Conservation (phyloP, 2,329 filamentous ascomycete genomes). For the Setomelanomma holmii region DNA sequence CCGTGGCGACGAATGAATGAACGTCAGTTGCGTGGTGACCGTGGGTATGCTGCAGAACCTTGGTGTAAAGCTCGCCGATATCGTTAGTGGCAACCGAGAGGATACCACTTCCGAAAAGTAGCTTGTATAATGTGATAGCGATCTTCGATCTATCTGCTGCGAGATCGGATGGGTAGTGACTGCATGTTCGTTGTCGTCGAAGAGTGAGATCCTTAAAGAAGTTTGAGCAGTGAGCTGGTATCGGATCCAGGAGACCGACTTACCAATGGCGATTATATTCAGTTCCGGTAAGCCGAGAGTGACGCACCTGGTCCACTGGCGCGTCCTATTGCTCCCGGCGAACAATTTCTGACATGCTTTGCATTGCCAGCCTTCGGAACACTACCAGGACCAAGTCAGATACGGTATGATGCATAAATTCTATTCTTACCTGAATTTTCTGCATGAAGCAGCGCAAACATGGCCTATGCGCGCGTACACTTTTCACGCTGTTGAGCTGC, state of each 20-base stretch:
- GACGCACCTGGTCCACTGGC: slow-evolving; percentile 13
- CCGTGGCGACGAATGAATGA: slow-evolving; percentile 12
- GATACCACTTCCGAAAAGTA: background rate
- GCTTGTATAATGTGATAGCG: background rate
- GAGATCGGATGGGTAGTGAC: background rate
- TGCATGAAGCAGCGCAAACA: slow-evolving; percentile 17
- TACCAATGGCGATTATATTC: slow-evolving; percentile 15
- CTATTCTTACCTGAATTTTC: slow-evolving; percentile 10
- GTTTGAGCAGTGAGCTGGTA: slow-evolving; percentile 2
- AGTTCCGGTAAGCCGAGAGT: slow-evolving; percentile 12
- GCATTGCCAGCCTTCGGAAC: background rate
- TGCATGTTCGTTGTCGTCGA: background rate
- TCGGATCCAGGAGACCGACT: background rate
- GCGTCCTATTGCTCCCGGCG: slow-evolving; percentile 5
- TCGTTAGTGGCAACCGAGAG: background rate
- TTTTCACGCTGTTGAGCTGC: slow-evolving; percentile 6
- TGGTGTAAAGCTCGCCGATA: background rate
- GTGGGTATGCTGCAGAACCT: background rate
- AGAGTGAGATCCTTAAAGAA: background rate
- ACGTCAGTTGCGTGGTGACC: slow-evolving; percentile 2
- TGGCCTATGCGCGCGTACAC: slow-evolving; percentile 9
- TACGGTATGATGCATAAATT: background rate
- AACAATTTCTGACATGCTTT: background rate
- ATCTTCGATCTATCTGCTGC: background rate
- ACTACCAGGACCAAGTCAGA: background rate